Evolutionary conservation across 495 filamentous ascomycete genomes (phyloP), one percentile per base, ranked within the genome.

Genomic region (Penicillium pulvis): DNA sequence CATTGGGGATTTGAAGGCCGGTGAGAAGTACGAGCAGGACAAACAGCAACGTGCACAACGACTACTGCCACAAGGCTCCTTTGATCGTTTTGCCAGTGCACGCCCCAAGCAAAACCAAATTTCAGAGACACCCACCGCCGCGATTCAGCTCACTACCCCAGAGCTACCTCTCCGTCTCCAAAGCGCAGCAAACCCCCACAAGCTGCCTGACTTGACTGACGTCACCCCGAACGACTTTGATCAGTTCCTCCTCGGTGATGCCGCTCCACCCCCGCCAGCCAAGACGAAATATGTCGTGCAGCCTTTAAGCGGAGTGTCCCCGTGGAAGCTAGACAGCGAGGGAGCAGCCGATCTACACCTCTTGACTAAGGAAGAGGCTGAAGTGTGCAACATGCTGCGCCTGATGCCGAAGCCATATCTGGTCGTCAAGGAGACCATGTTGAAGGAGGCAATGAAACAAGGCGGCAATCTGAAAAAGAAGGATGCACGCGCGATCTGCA

Each of bases 1-100:
- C 28, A 92, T 98, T 43, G 85, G 85, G 11, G 91, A 94, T 57
- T 75, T 99, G 28, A 86, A 89, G 51, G 83, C 85, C 31, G 95
- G 95, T 23, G 92, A 96, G 73, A 96, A 94, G 69, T 99, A 94
- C 69, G 94, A 99, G 71, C 80, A 87, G 56, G 95, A 98, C 67
- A 99, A 98, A 71, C 79, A 86, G 56, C 77, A 80, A 49, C 83
- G 90, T 36, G 86, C 83, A n/a, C 85, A 89, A 64, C 86, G 87
- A 59, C 75, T 86, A 33, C 76, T 83, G 51, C 87, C 88, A 1
- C 84, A 88, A 72, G 88, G 90, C 19, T 86, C 86, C 11, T 91
- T 95, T 74, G 92, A 96, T 60, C 87, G 92, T 11, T 81, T 93
- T 58, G 87, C 88, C 19, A 84, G 82, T 30, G 77, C 79, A 10